These are phyloP conservation scores for Pythium vanterpoolii DNA, from an alignment of 352 stramenopile genomes.

Conservation along the genomic window DNA sequence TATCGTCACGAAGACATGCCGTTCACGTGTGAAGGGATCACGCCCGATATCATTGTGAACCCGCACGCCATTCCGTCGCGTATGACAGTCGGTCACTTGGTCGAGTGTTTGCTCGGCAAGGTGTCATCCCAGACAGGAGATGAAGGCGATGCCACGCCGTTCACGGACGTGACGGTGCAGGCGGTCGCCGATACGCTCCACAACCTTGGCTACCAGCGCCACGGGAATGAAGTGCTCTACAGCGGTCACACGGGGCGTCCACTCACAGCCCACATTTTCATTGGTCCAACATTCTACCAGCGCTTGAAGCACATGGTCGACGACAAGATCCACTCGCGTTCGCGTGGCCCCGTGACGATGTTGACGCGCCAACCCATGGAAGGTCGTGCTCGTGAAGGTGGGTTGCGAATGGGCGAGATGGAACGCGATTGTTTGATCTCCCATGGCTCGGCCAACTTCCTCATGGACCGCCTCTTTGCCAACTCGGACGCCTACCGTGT, in stretches of 20 bases:
- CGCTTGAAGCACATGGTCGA: conserved; percentile 99
- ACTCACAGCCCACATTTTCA: conserved; percentile 97
- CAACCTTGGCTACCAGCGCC: conserved; percentile 97
- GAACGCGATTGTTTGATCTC: conserved; percentile 99
- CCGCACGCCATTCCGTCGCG: conserved; percentile 99
- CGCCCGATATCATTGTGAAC: conserved; percentile 99
- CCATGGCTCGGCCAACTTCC: conserved; percentile 98
- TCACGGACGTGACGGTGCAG: conserved; percentile 97
- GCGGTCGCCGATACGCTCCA: conserved; percentile 94
- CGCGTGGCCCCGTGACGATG: conserved; percentile 94
- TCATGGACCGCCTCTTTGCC: conserved; percentile 99
- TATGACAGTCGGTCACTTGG: conserved; percentile 99
- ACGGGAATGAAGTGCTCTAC: conserved; percentile 99
- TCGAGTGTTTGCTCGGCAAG: conserved; percentile 99
- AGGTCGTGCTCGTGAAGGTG: conserved; percentile 96
- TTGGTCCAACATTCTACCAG: conserved; percentile 99
- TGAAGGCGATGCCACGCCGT: conserved; percentile 99
- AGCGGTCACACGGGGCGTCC: conserved; percentile 98
- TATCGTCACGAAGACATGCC: conserved; percentile 99
- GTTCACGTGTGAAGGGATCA: conserved; percentile 98
- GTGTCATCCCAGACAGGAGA: conserved; percentile 95
- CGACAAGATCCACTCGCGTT: conserved; percentile 99
- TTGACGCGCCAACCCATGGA: conserved; percentile 99
- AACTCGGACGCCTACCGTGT: conserved; percentile 99
- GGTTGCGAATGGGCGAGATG: conserved; percentile 99